Conservation (phyloP, 176 grass and related monocot species). For the Themeda triandra region DNA sequence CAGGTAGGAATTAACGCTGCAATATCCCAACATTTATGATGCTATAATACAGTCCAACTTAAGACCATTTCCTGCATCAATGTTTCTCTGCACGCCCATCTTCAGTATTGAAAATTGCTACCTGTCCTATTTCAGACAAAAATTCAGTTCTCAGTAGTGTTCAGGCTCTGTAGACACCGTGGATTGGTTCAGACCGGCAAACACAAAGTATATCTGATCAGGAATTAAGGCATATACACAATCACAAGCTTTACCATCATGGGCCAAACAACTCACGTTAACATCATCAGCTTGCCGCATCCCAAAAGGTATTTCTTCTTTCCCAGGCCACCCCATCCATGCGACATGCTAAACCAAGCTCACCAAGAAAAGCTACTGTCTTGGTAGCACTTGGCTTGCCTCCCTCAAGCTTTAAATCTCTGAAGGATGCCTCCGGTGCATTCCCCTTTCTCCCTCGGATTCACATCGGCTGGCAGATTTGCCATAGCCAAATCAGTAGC, state of each 20-base stretch:
- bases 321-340: slow-evolving; percentile 50
- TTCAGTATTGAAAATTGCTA: not conserved
- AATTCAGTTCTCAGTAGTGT: not conserved
- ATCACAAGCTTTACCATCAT: slow-evolving; percentile 12
- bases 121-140: not conserved
- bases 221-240: slow-evolving; percentile 41
- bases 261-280: slow-evolving; percentile 11
- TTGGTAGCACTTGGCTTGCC: not conserved
- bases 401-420: slow-evolving; percentile 43
- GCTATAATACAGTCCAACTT: not conserved
- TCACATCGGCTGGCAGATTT: not conserved
- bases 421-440: slow-evolving; percentile 18
- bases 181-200: not conserved
- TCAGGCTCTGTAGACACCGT: not conserved
- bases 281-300: slow-evolving; percentile 39
- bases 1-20: not conserved
- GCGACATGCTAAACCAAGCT: slow-evolving; percentile 70
- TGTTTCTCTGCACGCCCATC: no score
- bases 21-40: not conserved
- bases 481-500: not conserved
- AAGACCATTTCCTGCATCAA: not conserved
- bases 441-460: slow-evolving; percentile 31
- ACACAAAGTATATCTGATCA: slow-evolving; percentile 33
- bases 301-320: slow-evolving; percentile 75
- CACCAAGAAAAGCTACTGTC: slow-evolving; percentile 40